Percentiles rank a stretch among this genome's conserved stretches.
Evolutionary conservation across 2,329 filamentous ascomycete genomes (phyloP).

Genomic region (Pseudopyricularia cyperi): DNA sequence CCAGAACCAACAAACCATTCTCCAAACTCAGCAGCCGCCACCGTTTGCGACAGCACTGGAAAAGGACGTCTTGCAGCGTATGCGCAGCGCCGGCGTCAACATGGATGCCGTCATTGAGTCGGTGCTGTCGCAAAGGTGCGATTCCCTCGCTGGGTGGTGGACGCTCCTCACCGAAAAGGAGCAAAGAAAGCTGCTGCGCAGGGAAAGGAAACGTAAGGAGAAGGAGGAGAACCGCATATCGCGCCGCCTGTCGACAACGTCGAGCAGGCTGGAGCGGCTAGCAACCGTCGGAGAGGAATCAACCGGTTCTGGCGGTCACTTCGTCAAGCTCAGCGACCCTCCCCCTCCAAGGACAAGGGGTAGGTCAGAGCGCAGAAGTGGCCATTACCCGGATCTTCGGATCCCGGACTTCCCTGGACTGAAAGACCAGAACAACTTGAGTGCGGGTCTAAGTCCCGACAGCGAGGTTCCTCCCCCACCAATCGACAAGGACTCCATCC

Average conservation of each 20-base stretch:
- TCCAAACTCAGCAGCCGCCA: slow-evolving; percentile 67
- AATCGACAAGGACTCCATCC: slow-evolving; percentile 64
- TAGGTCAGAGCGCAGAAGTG: slow-evolving; percentile 62
- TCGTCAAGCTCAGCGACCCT: slow-evolving; percentile 28
- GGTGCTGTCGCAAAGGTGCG: slow-evolving; percentile 78
- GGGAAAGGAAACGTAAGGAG: slow-evolving; percentile 75
- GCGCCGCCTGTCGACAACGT: slow-evolving; percentile 75
- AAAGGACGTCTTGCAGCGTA: slow-evolving; percentile 80
- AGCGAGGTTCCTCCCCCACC: slow-evolving; percentile 51
- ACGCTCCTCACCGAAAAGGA: slow-evolving; percentile 89
- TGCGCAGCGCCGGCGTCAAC: slow-evolving; percentile 87
- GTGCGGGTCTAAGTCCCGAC: slow-evolving; percentile 28
- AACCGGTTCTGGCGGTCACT: slow-evolving; percentile 32
- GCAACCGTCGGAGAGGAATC: slow-evolving; percentile 73
- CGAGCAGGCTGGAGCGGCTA: slow-evolving; percentile 70
- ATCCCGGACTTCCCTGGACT: slow-evolving; percentile 67
- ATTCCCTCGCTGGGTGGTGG: slow-evolving; percentile 92
- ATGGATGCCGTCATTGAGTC: slow-evolving; percentile 92
- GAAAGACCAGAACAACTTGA: slow-evolving; percentile 42
- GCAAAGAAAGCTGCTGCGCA: slow-evolving; percentile 66
- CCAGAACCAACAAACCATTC: slow-evolving; percentile 74
- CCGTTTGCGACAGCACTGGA: slow-evolving; percentile 80
- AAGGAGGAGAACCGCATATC: slow-evolving; percentile 73
- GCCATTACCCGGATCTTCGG: slow-evolving; percentile 48
- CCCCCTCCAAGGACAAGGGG: slow-evolving; percentile 57